A percentile compares a stretch with the other conserved stretches of the same genome.
These are phyloP conservation scores for Ceratocystis ficicola DNA, from an alignment of 2,329 filamentous ascomycete species.

Conservation along the genomic window DNA sequence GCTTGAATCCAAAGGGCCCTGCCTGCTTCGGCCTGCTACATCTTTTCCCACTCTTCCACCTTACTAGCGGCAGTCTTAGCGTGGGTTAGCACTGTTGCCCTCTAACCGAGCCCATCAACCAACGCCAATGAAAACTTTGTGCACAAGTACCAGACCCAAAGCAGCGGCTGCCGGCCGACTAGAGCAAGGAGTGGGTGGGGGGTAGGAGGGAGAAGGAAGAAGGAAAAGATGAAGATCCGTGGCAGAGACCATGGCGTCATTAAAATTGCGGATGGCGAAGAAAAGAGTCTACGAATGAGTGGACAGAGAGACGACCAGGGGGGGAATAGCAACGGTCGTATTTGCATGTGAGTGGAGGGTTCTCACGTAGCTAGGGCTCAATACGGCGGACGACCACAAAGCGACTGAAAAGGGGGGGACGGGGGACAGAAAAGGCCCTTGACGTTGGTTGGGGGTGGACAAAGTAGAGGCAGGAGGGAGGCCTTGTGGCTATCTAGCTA, in stretches of 20 bases:
- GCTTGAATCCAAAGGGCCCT: background rate
- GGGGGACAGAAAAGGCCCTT: background rate
- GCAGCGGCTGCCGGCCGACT: background rate
- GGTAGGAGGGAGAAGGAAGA: background rate
- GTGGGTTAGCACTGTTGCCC: background rate
- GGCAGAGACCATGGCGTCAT: background rate
- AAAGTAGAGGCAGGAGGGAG: background rate
- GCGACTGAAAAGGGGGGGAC: no score
- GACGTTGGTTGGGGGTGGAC: background rate
- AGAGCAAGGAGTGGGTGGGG: no score
- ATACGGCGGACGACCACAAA: no score
- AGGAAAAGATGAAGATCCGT: background rate
- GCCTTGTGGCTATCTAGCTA: background rate
- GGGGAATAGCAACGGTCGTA: no score
- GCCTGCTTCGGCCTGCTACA: no score
- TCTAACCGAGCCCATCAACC: background rate
- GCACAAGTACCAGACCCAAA: constrained; percentile 9
- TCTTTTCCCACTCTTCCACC: no score
- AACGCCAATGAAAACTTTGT: constrained; percentile 9
- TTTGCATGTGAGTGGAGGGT: no score
- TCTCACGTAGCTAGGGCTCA: no score
- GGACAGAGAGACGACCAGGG: no score
- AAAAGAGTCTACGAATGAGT: no score
- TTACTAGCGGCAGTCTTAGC: no score
- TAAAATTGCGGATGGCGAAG: background rate